phyloP scores from a whole-genome alignment of 257 asterid species.

The Solanum megistacrolobum region DNA sequence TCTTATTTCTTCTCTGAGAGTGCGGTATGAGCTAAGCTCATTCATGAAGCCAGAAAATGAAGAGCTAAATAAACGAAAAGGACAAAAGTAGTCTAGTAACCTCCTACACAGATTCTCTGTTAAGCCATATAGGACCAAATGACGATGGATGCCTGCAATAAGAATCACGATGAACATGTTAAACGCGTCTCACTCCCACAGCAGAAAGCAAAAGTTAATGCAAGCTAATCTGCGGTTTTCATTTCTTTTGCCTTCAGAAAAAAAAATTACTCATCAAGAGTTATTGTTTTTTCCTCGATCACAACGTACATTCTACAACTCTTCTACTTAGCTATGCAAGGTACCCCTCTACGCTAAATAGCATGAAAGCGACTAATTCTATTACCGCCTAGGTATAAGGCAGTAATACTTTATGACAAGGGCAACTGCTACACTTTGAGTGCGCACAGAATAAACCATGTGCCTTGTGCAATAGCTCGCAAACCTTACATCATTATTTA shows the following conservation, averaged over 20 bases:
- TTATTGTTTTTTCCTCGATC: too few relatives aligned
- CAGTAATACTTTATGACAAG: too few relatives aligned
- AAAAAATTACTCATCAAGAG: too few relatives aligned
- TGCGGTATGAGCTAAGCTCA: background rate
- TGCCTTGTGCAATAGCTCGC: background rate
- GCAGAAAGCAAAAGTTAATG: background rate
- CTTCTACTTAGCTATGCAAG: background rate
- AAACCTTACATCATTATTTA: background rate
- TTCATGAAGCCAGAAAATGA: background rate
- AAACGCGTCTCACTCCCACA: background rate
- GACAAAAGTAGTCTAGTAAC: slow-evolving; percentile 20
- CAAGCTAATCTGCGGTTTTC: background rate
- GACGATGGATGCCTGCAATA: slow-evolving; percentile 69
- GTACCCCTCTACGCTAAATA: background rate
- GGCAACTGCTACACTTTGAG: too few relatives aligned
- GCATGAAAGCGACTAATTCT: too few relatives aligned
- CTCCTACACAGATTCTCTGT: slow-evolving; percentile 37
- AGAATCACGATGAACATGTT: background rate
- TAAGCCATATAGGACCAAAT: slow-evolving; percentile 35
- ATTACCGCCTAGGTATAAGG: too few relatives aligned
- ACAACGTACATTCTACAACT: too few relatives aligned
- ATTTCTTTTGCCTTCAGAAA: too few relatives aligned
- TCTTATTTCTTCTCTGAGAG: background rate
- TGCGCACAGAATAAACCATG: too few relatives aligned
- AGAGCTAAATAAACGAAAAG: background rate